phyloP scores from a whole-genome alignment of 306 rosid genomes.

The Crotalaria pallida region DNA sequence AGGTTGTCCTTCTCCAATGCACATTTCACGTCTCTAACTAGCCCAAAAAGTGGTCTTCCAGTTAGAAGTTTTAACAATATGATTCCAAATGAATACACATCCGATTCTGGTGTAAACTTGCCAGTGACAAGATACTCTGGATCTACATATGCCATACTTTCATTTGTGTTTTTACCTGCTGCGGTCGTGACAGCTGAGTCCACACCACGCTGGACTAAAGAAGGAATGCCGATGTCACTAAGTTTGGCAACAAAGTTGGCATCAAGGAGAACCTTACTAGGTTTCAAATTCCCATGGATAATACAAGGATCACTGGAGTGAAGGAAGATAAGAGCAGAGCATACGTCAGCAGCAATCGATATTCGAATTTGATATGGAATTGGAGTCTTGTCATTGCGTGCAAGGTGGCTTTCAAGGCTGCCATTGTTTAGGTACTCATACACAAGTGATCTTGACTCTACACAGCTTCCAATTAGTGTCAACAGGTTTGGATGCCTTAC shows the following conservation, averaged over 20 bases:
- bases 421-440: slow-evolving; percentile 76
- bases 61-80: slow-evolving; percentile 63
- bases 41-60: slow-evolving; percentile 49
- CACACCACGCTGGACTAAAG: slow-evolving; percentile 45
- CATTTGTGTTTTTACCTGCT: slow-evolving; percentile 18
- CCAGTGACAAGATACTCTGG: slow-evolving; percentile 65
- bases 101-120: slow-evolving; percentile 61
- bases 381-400: slow-evolving; percentile 44
- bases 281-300: slow-evolving; percentile 83
- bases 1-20: slow-evolving; percentile 59
- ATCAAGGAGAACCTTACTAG: slow-evolving; percentile 84
- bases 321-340: slow-evolving; percentile 83
- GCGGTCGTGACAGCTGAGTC: slow-evolving; percentile 30
- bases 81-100: slow-evolving; percentile 80
- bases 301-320: slow-evolving; percentile 63
- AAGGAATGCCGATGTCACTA: slow-evolving; percentile 57
- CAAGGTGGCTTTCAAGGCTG: slow-evolving; percentile 73
- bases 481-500: slow-evolving; percentile 77
- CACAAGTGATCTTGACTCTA: slow-evolving; percentile 73
- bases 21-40: slow-evolving; percentile 62
- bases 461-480: slow-evolving; percentile 71
- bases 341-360: slow-evolving; percentile 62
- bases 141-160: slow-evolving; percentile 51
- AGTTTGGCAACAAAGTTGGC: slow-evolving; percentile 70
- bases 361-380: slow-evolving; percentile 85